phyloP scores from a whole-genome alignment of 352 stramenopile species.

The Phytophthora chlamydospora region DNA sequence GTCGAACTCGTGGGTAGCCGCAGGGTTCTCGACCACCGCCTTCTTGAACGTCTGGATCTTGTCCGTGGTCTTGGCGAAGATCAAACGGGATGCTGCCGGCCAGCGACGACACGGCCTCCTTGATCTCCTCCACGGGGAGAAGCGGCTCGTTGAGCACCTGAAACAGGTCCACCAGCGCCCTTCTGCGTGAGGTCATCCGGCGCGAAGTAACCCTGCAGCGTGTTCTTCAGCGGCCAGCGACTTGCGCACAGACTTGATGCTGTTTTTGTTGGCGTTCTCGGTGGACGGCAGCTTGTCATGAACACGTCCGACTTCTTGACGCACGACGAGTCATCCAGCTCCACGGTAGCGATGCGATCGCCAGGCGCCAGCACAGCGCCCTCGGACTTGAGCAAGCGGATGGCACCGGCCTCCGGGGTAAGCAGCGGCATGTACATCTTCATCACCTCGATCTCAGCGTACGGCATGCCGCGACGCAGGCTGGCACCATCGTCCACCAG shows the following conservation, averaged over 20 bases:
- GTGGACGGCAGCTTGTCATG: conserved; percentile 68
- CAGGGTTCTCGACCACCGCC: conserved; percentile 37
- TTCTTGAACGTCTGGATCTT: conserved; percentile 80
- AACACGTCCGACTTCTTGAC: conserved; percentile 95
- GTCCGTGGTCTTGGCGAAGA: conserved; percentile 92
- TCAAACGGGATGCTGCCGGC: conserved; percentile 95
- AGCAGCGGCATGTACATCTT: conserved; percentile 99
- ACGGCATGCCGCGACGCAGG: conserved; percentile 85
- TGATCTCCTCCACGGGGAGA: conserved; percentile 93
- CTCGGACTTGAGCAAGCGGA: conserved; percentile 96
- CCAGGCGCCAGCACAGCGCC: conserved; percentile 95
- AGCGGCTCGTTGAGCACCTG: conserved; percentile 65
- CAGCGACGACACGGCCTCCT: conserved; percentile 96
- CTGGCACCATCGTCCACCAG: conserved; percentile 96
- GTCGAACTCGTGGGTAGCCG: conserved; percentile 52
- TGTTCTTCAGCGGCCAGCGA: conserved; percentile 89
- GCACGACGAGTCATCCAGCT: conserved; percentile 98
- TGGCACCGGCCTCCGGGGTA: conserved; percentile 95
- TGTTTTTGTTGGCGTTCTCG: conserved; percentile 39
- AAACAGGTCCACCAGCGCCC: conserved; percentile 91
- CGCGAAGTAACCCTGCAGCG: conserved; percentile 95
- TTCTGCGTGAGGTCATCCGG: conserved; percentile 82
- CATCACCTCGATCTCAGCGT: conserved; percentile 97
- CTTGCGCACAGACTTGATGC: conserved; percentile 63
- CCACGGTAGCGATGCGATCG: conserved; percentile 97